Base-by-base conservation (phyloP, 805 yeast species). In the Teunomyces panamensis region DNA sequence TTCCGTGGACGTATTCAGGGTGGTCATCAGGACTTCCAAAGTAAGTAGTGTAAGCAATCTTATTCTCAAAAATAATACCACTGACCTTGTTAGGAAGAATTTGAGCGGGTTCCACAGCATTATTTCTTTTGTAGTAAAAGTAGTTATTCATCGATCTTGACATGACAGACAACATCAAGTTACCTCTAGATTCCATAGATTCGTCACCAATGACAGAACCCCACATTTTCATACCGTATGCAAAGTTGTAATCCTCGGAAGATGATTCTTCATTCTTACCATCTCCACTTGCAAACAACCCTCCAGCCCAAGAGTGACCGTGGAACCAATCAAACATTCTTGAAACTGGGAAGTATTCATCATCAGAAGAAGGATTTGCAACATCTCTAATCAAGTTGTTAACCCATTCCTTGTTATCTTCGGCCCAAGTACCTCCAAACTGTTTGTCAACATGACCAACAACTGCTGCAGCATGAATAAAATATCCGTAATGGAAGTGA, bases 401-500 rank as follows among this genome's bases (percentile, higher is more conserved):
- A 42, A 60, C 53, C 56, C 60, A 59, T 20, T 52, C 60, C 49
- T 55, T 51, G 46, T 59, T 56, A 26, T 58, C 58, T 27, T 43
- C 51, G 5, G 81, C 73, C 87, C 88, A 84, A 6, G 73, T 60
- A 42, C 83, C 82, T 17, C 79, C 80, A 63, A 46, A 69, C 50
- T 50, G 70, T 70, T 42, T 51, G 47, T 88, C 95, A 13, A 84
- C 80, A 47, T 80, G 64, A n/a, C 85, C 91, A 41, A 87, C 78
- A 16, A 86, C 71, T 1, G 95, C 90, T 5, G 95, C 95, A 1
- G 95, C 87, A 61, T 87, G 91, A 42, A 88, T 75, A 55, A 82
- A 84, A 64, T 87, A 89, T 9, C 94, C 94, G 58, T 85, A 89
- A 63, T 89, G 95, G 77, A 87, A 89, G 61, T 88, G 94, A 58